Conservation (phyloP, 2,329 filamentous ascomycete genomes). For the Fusarium sp. region DNA sequence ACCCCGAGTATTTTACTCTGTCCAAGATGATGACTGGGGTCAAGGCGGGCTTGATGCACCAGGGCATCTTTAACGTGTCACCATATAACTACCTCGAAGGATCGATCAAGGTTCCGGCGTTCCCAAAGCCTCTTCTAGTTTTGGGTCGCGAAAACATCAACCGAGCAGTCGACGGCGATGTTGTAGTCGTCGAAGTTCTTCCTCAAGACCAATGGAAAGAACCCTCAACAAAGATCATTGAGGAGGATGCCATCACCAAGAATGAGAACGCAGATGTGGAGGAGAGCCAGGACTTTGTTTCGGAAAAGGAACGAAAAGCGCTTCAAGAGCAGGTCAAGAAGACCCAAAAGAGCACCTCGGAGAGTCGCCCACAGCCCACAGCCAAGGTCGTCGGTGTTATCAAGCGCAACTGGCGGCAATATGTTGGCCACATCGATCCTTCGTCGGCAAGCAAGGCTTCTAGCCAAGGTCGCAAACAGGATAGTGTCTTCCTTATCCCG, state of each 20-base stretch:
- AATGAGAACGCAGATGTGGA: conserved; percentile 94
- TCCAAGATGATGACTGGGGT: conserved; percentile 96
- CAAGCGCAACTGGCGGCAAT: conserved; percentile 97
- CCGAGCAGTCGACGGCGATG: conserved; percentile 88
- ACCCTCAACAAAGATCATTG: conserved; percentile 93
- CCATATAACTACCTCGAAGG: conserved; percentile 98
- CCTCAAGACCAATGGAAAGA: conserved; percentile 97
- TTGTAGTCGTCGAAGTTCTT: conserved; percentile 92
- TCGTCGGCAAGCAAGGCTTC: conserved; percentile 80
- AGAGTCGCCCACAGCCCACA: conserved; percentile 87
- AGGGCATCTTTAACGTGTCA: conserved; percentile 95
- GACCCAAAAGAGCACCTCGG: conserved; percentile 79
- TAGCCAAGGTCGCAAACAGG: conserved; percentile 83
- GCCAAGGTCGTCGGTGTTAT: conserved; percentile 91
- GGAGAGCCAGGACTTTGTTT: conserved; percentile 79
- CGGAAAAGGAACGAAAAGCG: conserved; percentile 85
- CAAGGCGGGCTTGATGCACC: conserved; percentile 88
- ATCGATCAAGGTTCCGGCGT: conserved; percentile 87
- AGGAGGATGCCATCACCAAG: conserved; percentile 90
- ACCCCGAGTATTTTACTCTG: conserved; percentile 87
- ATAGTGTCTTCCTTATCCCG: conserved; percentile 92
- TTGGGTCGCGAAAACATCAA: conserved; percentile 97
- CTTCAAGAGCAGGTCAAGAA: conserved; percentile 92
- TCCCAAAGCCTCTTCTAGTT: conserved; percentile 87
- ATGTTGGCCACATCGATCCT: conserved; percentile 93